phyloP scores from a whole-genome alignment of 805 yeast genomes.

The Vanderwaltozyma verrucispora region DNA sequence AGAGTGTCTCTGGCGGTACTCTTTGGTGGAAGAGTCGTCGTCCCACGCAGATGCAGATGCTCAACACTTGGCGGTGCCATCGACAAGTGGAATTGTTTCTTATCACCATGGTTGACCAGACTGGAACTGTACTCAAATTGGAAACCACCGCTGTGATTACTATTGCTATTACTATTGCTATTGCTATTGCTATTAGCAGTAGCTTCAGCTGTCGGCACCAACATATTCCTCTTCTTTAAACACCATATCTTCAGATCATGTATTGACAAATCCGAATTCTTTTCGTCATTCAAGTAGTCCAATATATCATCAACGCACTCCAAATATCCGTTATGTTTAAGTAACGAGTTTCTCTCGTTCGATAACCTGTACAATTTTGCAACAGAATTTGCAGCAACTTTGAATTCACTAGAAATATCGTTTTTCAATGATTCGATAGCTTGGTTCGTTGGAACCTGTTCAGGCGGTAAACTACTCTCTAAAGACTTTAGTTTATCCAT shows the following conservation, averaged over 20 bases:
- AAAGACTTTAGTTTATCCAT: constrained; percentile 20
- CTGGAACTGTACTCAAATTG: too few relatives aligned
- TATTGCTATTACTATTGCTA: too few relatives aligned
- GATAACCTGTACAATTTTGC: constrained; percentile 57
- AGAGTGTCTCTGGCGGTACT: too few relatives aligned
- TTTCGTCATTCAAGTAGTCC: constrained; percentile 22
- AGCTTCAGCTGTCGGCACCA: constrained; percentile 4
- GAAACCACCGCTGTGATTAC: too few relatives aligned
- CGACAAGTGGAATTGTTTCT: neutral
- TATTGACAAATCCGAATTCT: neutral
- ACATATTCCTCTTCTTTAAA: constrained; percentile 13
- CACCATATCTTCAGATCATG: constrained; percentile 21
- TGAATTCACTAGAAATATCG: constrained; percentile 54
- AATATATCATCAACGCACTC: constrained; percentile 52
- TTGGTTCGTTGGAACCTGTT: constrained; percentile 23
- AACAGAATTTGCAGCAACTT: constrained; percentile 62
- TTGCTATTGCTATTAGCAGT: too few relatives aligned
- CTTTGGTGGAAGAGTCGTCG: too few relatives aligned
- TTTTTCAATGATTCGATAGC: constrained; percentile 30
- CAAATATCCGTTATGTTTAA: constrained; percentile 49
- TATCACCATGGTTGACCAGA: too few relatives aligned
- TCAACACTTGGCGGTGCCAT: constrained; percentile 2
- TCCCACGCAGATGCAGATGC: too few relatives aligned
- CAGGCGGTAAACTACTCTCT: constrained; percentile 24
- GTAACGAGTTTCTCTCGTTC: constrained; percentile 39